Evolutionary conservation across 495 filamentous ascomycete species (phyloP).

Genomic region (Podospora didyma): DNA sequence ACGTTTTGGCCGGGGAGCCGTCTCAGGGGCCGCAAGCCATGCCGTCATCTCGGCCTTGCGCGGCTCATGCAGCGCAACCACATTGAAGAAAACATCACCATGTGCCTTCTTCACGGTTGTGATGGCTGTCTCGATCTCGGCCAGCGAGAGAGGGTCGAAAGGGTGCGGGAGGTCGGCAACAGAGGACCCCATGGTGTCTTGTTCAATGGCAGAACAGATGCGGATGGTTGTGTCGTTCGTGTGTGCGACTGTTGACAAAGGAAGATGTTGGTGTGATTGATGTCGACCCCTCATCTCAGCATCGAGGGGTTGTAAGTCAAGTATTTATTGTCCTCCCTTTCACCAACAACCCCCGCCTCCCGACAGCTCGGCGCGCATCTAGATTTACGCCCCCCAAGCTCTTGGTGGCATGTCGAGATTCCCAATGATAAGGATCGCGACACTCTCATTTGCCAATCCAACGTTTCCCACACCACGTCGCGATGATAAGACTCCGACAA

Average conservation of each 20-base stretch:
- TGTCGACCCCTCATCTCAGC: neutral
- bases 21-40: conserved; percentile 67
- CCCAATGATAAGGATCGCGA: conserved; percentile 1
- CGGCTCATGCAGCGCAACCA: conserved; percentile 83
- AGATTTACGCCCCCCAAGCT: neutral
- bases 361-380: neutral
- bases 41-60: conserved; percentile 81
- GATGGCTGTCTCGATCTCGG: conserved; percentile 76
- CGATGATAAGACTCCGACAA: neutral
- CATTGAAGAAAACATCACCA: conserved; percentile 76
- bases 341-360: neutral
- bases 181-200: conserved; percentile 21
- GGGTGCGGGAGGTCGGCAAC: conserved; percentile 53
- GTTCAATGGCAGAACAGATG: no score
- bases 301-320: neutral
- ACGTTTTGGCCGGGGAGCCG: conserved; percentile 60
- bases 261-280: neutral
- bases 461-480: neutral
- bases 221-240: no score
- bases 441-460: neutral
- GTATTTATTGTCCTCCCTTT: neutral
- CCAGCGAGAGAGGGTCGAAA: conserved; percentile 73
- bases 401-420: neutral
- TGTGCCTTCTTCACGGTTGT: conserved; percentile 66
- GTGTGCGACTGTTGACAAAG: neutral